A percentile compares a stretch with the other conserved stretches of the same genome.
Conservation (phyloP, 2,329 filamentous ascomycete species). For the Colletotrichum destructivum region DNA sequence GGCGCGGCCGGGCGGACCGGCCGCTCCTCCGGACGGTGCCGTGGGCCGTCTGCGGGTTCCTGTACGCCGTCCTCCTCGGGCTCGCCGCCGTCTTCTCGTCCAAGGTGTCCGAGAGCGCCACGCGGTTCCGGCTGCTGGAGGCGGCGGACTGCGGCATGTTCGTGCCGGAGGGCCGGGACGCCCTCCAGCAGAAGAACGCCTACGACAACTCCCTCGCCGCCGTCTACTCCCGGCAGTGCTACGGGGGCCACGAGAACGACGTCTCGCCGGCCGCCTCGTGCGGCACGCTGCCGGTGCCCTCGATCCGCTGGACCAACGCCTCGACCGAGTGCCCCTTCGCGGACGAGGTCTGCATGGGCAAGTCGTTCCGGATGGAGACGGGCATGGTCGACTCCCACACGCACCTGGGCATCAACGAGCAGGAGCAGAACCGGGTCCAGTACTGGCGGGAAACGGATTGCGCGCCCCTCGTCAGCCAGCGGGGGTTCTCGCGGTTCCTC, state of each 20-base stretch:
- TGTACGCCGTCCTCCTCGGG: constrained; percentile 10
- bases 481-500: neutral
- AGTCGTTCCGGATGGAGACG: constrained; percentile 31
- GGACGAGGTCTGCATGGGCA: constrained; percentile 34
- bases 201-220: constrained; percentile 24
- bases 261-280: constrained; percentile 24
- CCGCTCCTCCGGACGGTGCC: constrained; percentile 24
- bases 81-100: constrained; percentile 35
- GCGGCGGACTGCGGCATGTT: constrained; percentile 25
- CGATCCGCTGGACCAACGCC: constrained; percentile 25
- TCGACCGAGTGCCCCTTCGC: constrained; percentile 44
- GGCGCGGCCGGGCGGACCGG: constrained; percentile 15
- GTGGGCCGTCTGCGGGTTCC: constrained; percentile 7
- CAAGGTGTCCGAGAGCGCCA: constrained; percentile 17
- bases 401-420: constrained; percentile 45
- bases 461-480: constrained; percentile 22
- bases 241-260: constrained; percentile 11
- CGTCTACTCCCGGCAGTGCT: constrained; percentile 45
- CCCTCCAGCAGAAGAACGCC: neutral
- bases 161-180: neutral
- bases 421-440: constrained; percentile 37
- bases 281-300: constrained; percentile 11
- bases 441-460: constrained; percentile 30
- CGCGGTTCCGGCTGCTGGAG: constrained; percentile 24
- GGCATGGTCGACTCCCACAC: constrained; percentile 43